Evolutionary conservation across 306 rosid species (phyloP), one percentile per base, ranked within the genome.

Genomic region (Medicago arabica): DNA sequence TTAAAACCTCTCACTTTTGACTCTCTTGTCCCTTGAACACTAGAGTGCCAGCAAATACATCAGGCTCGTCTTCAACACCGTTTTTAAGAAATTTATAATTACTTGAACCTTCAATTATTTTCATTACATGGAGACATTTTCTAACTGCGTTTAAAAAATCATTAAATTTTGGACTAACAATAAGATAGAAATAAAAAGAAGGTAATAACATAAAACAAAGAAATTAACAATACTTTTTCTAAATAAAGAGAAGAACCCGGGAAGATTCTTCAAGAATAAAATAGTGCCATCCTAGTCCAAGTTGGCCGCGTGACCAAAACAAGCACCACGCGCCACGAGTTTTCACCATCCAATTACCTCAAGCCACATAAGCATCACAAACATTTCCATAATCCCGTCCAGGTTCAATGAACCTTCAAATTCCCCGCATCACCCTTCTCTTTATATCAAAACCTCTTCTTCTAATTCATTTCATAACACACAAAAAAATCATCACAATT

Each of bases 371-470:
- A 57, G 31, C 25, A 36, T 0, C 3, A 4, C 0, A 0, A 10
- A 16, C 8, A 0, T 0, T 12, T 9, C n/a, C 69, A 13, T 2
- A 47, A 76, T 82, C 4, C 55, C 84, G 84, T 89, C 96, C 75
- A 82, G 89, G 81, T 92, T 92, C 96, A 84, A 78, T 82, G 89
- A 74, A 86, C 80, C 87, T 41, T 0, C 58, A 53, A 60, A 36
- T 77, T 71, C 74, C 70, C 34, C 11, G 4, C 46, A n/a, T 12
- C 8, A 18, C 62, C 16, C 14, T 19, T 53, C 54, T 51, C 61
- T 76, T 53, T 75, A 83, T 83, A 83, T 78, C 79, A 72, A 78
- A 81, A 31, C 77, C 74, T 38, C 9, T 6, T 71, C 59, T 53
- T 17, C 60, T 3, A 1, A n/a, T 67, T 47, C 47, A 3, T 34